Conservation (phyloP, 2,329 filamentous ascomycete species). For the Aspergillus amoenus region DNA sequence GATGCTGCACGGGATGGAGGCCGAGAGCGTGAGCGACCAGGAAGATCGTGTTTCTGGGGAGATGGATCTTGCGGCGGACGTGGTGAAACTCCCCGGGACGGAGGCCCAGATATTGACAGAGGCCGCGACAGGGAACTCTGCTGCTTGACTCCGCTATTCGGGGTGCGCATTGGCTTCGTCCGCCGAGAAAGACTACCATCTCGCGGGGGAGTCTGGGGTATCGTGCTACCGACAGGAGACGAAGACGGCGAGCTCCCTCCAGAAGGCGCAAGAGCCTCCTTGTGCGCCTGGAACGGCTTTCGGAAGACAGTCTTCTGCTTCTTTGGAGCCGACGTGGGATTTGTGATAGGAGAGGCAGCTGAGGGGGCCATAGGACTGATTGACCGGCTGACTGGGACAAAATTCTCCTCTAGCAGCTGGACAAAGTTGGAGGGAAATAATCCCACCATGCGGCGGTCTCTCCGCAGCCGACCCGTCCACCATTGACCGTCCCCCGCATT, state of each 20-base stretch:
- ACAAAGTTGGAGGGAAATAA: constrained; percentile 98
- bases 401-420: constrained; percentile 79
- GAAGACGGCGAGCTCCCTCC: constrained; percentile 28
- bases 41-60: constrained; percentile 11
- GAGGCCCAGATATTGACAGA: constrained; percentile 33
- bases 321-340: constrained; percentile 53
- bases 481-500: constrained; percentile 97
- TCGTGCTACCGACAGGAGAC: constrained; percentile 38
- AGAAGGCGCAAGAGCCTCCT: constrained; percentile 44
- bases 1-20: constrained; percentile 20
- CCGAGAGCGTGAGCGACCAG: constrained; percentile 9
- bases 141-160: constrained; percentile 40
- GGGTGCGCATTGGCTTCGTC: constrained; percentile 35
- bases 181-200: constrained; percentile 33
- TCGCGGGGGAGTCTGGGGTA: constrained; percentile 37
- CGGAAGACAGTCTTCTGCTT: constrained; percentile 60
- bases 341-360: constrained; percentile 46
- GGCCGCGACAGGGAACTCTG: constrained; percentile 36
- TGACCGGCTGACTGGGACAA: constrained; percentile 63
- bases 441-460: constrained; percentile 87
- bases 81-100: constrained; percentile 29
- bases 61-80: constrained; percentile 18
- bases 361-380: constrained; percentile 55
- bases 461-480: constrained; percentile 92
- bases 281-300: constrained; percentile 66